Evolutionary conservation across 2,329 filamentous ascomycete genomes (phyloP), one percentile per base, ranked within the genome.

Genomic region (Tolypocladium inflatum): DNA sequence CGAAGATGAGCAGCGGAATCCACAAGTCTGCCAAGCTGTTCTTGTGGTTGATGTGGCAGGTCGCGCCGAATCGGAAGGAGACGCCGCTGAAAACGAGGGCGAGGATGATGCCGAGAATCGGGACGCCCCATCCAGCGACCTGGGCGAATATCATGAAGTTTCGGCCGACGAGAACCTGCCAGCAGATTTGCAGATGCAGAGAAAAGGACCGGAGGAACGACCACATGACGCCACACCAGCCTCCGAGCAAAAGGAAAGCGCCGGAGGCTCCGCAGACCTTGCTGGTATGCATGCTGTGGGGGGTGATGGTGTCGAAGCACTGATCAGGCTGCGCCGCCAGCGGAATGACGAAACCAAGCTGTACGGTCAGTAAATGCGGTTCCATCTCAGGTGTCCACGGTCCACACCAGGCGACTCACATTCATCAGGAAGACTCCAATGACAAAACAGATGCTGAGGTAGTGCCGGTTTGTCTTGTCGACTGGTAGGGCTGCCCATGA

Each of bases 101-200:
- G 48, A 93, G 73, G 3, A 86, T 80, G 62, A 96, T 83, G 41
- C 90, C 89, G 23, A 91, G 74, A 30, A 86, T 80, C 2, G 92
- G 91, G 52, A 97, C 80, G 21, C 88, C 89, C 89, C 93, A 97
- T 61, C 94, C 94, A 10, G 86, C 76, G 19, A 82, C 80, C 67
- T 96, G 86, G 3, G 93, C 86, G 63, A 84, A 82, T 78, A 90
- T 91, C 85, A 97, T 97, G 73, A 97, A 97, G 66, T 82, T 89
- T 51, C 86, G 83, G 43, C 94, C 94, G 4, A 96, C 89, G 9
- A 93, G 85, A 39, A 95, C 81, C 71, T 97, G 91, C 94, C 94
- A 99, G 78, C 92, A 97, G 63, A 99, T 97, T 73, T 97, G 94
- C 33, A 99, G 84, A 73, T 99, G 94, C 66, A 99, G 87, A 5